Base-by-base conservation (phyloP, 768 basidiomycete species). In the Roridomyces roridus region DNA sequence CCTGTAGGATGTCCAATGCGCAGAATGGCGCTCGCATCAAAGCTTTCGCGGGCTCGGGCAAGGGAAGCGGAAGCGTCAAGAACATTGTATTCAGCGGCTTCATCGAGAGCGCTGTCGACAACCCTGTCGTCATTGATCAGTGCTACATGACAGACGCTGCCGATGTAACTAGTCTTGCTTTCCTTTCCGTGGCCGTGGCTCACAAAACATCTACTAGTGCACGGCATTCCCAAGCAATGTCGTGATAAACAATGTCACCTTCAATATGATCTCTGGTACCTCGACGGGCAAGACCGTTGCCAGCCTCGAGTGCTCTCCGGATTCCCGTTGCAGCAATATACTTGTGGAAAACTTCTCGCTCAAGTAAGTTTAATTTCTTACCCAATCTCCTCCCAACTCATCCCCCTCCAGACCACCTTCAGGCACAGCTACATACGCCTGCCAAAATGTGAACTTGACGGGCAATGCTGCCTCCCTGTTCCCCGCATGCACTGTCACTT, bases 1-100 rank as follows among this genome's bases (percentile, higher is more conserved):
- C 31, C 31, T 31, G 31, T 34, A 34, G 70, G 26, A 86, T 87
- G 84, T 72, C 78, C 11, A 85, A 86, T 51, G 83, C 84, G 10
- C 75, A 85, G 64, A 88, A 88, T 60, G 87, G 86, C 1, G 86
- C 85, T 1, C 77, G 87, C 29, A 88, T 88, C 70, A 89, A 89
- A 67, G 82, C 85, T 1, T 89, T 80, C 75, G 86, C 85, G 6
- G 87, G 86, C 5, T 74, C 77, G 15, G 78, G 80, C 48, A 83
- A 85, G 25, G 85, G 86, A 5, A 77, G 80, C 34, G 85, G 84
- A 8, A 79, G 83, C 40, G 84, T 85, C 40, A 77, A 80, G 66
- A 85, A 85, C 59, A 70, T 85, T 65, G 83, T 81, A 1, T 86
- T 83, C 67, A 61, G 68, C n/a, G 72, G 76, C 57, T 85, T 85